Evolutionary conservation across 176 grass and related monocot species (phyloP).

Genomic region (Oryza glumipatula): DNA sequence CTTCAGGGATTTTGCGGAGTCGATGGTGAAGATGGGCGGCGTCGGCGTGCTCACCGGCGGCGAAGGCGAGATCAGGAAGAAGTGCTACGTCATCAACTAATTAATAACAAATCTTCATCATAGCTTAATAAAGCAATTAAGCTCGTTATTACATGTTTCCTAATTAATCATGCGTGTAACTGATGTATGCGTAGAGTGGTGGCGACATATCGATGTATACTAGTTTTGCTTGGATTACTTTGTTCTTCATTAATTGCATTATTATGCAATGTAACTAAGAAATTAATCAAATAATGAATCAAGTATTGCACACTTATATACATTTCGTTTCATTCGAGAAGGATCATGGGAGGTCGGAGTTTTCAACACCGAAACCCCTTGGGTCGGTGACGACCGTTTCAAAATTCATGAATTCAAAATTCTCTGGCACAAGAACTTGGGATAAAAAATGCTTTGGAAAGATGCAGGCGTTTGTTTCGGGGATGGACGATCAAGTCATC

Average conservation of each 20-base stretch:
- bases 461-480: too few relatives aligned
- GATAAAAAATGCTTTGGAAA: too few relatives aligned
- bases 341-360: too few relatives aligned
- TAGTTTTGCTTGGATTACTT: neutral
- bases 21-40: constrained; percentile 64
- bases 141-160: neutral
- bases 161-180: neutral
- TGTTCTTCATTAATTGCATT: neutral
- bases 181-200: neutral
- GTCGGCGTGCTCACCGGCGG: constrained; percentile 51
- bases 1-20: constrained; percentile 52
- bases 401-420: too few relatives aligned
- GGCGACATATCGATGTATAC: too few relatives aligned
- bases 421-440: too few relatives aligned
- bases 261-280: neutral
- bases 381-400: too few relatives aligned
- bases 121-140: neutral
- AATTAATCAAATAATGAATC: neutral
- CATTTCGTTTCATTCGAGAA: too few relatives aligned
- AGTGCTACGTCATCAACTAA: constrained; percentile 51
- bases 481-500: too few relatives aligned
- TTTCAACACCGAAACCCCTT: too few relatives aligned
- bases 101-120: neutral
- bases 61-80: constrained; percentile 63
- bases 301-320: neutral